phyloP scores from a whole-genome alignment of 2,329 filamentous ascomycete genomes.

The Fulvia fulva region DNA sequence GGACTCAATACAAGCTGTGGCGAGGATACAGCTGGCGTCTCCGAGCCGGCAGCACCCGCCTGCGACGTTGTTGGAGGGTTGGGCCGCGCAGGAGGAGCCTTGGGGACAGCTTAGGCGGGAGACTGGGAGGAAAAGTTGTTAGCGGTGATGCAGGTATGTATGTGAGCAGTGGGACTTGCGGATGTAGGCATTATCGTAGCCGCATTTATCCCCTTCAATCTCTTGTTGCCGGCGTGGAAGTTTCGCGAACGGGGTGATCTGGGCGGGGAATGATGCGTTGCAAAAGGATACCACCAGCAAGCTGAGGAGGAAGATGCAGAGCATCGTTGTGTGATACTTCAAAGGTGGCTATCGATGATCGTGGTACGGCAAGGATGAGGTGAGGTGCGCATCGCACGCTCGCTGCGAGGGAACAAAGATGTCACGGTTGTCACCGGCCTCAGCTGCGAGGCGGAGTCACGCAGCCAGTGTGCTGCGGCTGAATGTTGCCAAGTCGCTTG shows the following conservation, averaged over 20 bases:
- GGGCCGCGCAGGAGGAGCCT: background rate
- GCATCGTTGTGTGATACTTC: background rate
- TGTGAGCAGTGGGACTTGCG: background rate
- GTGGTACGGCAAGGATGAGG: background rate
- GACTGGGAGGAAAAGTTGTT: background rate
- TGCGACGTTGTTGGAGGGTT: background rate
- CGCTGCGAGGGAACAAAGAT: no score
- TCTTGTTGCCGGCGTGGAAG: background rate
- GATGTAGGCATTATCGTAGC: background rate
- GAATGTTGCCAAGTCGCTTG: background rate
- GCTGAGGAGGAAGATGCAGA: background rate
- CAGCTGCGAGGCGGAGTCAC: background rate
- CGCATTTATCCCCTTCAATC: background rate
- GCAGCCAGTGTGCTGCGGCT: background rate
- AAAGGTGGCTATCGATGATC: background rate
- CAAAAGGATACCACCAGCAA: background rate
- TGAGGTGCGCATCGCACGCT: background rate
- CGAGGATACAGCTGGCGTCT: background rate
- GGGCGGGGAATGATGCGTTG: background rate
- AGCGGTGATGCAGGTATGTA: background rate
- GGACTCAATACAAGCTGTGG: background rate
- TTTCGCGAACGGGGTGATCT: background rate
- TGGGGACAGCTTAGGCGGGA: background rate
- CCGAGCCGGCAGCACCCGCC: background rate
- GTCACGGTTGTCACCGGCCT: background rate